phyloP scores from a whole-genome alignment of 352 stramenopile genomes.

The Phytopythium aichiense region DNA sequence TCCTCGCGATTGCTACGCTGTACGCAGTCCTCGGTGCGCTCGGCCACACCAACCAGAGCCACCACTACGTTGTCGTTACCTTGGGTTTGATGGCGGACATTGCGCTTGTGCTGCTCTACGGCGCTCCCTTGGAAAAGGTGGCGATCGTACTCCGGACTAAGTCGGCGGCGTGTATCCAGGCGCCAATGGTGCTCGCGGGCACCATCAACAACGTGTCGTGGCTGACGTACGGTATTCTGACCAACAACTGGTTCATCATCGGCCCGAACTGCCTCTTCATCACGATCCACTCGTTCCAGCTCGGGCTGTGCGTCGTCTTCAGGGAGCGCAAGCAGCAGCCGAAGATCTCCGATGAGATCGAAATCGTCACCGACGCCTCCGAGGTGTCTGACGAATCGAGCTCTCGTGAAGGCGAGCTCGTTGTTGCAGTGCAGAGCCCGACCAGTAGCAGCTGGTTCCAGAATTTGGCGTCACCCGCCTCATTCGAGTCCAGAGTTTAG shows the following conservation, averaged over 20 bases:
- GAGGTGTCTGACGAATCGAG: neutral
- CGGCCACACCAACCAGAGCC: conserved; percentile 23
- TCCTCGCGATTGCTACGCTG: conserved; percentile 17
- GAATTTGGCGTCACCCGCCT: neutral
- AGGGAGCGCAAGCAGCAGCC: conserved; percentile 4
- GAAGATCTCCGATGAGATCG: neutral
- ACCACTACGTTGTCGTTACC: conserved; percentile 18
- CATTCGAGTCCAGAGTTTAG: neutral
- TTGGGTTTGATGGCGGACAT: conserved; percentile 31
- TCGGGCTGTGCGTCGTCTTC: conserved; percentile 31
- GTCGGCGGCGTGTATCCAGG: conserved; percentile 29
- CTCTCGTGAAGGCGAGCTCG: neutral
- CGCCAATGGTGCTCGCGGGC: conserved; percentile 32
- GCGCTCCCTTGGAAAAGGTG: conserved; percentile 36
- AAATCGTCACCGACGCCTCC: neutral
- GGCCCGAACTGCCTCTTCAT: conserved; percentile 40
- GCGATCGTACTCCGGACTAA: conserved; percentile 26
- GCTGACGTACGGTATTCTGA: conserved; percentile 43
- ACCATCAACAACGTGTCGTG: conserved; percentile 50
- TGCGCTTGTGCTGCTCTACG: conserved; percentile 31
- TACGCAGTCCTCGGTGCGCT: conserved; percentile 22
- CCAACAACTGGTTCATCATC: conserved; percentile 52
- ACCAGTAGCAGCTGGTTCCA: neutral
- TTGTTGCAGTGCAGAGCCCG: neutral
- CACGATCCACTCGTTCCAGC: conserved; percentile 23